These are phyloP conservation scores for Talaromyces nanjingensis DNA, from an alignment of 495 filamentous ascomycete genomes.

Conservation along the genomic window DNA sequence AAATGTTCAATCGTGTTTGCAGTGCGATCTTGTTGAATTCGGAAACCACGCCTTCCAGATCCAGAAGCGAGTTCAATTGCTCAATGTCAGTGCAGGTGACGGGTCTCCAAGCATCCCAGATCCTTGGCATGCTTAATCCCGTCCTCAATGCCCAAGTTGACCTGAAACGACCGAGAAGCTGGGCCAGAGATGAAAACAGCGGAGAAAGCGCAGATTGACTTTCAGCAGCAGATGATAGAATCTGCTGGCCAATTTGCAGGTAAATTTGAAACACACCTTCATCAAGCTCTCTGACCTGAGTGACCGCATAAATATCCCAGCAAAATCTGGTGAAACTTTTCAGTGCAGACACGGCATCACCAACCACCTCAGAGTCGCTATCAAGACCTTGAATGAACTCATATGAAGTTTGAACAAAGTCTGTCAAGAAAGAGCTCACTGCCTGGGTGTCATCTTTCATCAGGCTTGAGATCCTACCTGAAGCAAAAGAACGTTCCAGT, in stretches of 20 bases:
- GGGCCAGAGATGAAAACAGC: conserved; percentile 29
- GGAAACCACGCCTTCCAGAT: conserved; percentile 62
- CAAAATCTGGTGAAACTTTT: conserved; percentile 47
- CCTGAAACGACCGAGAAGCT: conserved; percentile 39
- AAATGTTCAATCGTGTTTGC: conserved; percentile 34
- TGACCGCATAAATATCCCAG: conserved; percentile 47
- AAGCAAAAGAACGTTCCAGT: conserved; percentile 60
- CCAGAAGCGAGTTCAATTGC: conserved; percentile 43
- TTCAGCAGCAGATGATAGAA: conserved; percentile 25
- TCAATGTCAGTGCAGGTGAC: conserved; percentile 46
- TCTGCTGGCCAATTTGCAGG: conserved; percentile 34
- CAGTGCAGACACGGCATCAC: conserved; percentile 27
- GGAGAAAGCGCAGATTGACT: conserved; percentile 19
- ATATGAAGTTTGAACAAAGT: conserved; percentile 34
- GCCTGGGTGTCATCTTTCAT: conserved; percentile 60
- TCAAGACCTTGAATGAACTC: conserved; percentile 32
- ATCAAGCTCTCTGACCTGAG: conserved; percentile 36
- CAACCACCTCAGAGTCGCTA: conserved; percentile 17
- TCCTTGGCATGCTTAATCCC: conserved; percentile 74
- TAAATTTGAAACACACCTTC: conserved; percentile 51
- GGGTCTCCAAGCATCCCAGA: conserved; percentile 72
- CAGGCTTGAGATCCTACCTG: conserved; percentile 48
- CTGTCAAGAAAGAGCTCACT: conserved; percentile 37
- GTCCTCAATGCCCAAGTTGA: conserved; percentile 54
- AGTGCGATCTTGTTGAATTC: conserved; percentile 59